These are phyloP conservation scores for Kurtzmaniella quercitrusa DNA, from an alignment of 1,139 yeast species.

Conservation along the genomic window DNA sequence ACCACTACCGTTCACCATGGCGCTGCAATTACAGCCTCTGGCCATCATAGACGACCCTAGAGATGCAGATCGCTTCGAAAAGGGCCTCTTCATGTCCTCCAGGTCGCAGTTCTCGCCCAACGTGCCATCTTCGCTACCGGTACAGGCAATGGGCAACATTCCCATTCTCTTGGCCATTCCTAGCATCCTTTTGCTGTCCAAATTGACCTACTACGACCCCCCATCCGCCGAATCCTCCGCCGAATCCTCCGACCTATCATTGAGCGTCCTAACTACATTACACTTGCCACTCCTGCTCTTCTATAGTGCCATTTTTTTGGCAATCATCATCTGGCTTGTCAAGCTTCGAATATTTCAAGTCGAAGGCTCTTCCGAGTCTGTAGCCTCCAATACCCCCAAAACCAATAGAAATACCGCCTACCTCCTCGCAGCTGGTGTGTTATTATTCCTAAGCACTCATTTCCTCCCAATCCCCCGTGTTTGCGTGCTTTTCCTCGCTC, in stretches of 20 bases:
- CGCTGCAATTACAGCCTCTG: constrained; percentile 1
- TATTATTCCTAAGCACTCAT: constrained; percentile 13
- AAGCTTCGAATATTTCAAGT: constrained; percentile 7
- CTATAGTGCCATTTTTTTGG: constrained; percentile 14
- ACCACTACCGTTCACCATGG: background rate
- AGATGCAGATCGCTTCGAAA: constrained; percentile 1
- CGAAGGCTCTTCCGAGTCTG: background rate
- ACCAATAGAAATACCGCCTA: constrained; percentile 7
- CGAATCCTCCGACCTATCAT: background rate
- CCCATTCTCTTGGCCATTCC: constrained; percentile 27
- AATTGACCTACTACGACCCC: constrained; percentile 4
- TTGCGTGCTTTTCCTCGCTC: constrained; percentile 22
- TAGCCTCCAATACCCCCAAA: background rate
- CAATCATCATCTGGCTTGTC: constrained; percentile 12
- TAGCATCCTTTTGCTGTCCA: constrained; percentile 18
- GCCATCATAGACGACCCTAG: background rate
- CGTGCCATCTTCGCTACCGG: background rate
- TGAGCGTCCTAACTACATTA: background rate
- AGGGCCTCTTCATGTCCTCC: background rate
- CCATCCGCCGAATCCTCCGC: constrained; percentile 5
- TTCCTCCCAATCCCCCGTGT: constrained; percentile 20
- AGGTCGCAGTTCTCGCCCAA: background rate
- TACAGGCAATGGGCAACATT: constrained; percentile 18
- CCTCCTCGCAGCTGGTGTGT: constrained; percentile 12
- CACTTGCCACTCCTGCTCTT: constrained; percentile 11